Conservation (phyloP, 352 stramenopile species). For the Thalassiosira ordinaria region DNA sequence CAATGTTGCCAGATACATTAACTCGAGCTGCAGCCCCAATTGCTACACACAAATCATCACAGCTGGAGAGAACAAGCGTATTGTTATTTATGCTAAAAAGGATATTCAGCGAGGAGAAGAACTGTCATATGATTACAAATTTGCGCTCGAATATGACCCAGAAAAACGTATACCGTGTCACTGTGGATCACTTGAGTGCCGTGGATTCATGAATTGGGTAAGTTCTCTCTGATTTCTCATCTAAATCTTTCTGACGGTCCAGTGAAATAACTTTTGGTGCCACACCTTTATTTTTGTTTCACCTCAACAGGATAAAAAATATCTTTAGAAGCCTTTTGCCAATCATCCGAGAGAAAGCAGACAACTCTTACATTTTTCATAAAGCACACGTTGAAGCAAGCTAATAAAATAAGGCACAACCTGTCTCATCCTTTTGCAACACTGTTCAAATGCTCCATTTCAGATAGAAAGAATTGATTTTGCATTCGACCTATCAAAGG, state of each 20-base stretch:
- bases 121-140: conserved; percentile 97
- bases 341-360: not conserved
- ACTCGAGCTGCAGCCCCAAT: conserved; percentile 94
- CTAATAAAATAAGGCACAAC: conserved; percentile 12
- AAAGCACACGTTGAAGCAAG: conserved; percentile 7
- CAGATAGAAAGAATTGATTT: conserved; percentile 69
- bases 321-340: conserved; percentile 5
- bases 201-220: conserved; percentile 85
- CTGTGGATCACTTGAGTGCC: conserved; percentile 75
- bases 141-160: conserved; percentile 77
- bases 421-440: conserved; percentile 26
- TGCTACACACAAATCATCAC: conserved; percentile 94
- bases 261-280: not conserved
- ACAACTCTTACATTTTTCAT: conserved; percentile 3
- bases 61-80: conserved; percentile 91
- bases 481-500: conserved; percentile 74
- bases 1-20: conserved; percentile 93
- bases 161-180: conserved; percentile 78
- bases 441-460: conserved; percentile 62
- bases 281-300: conserved; percentile 4
- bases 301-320: conserved; percentile 41
- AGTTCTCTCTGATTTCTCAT: conserved; percentile 21
- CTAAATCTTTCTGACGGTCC: not conserved
- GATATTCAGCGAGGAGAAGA: conserved; percentile 91
- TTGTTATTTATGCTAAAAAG: conserved; percentile 93